A percentile compares a stretch with the other conserved stretches of the same genome.
Evolutionary conservation across 345 rosid species (phyloP).

Genomic region (Hibiscus syriacus): DNA sequence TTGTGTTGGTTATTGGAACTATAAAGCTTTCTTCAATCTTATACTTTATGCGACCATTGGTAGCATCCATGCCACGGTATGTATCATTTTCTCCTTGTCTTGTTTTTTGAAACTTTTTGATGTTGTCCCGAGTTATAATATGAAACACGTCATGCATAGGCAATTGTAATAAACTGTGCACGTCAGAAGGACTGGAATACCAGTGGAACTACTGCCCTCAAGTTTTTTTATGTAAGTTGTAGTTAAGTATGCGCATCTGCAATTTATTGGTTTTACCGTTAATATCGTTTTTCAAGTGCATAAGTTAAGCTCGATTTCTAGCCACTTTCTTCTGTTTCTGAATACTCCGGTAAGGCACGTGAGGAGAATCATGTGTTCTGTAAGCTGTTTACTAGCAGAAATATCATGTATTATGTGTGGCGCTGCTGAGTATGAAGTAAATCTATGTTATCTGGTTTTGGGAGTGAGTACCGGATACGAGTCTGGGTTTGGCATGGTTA

Average conservation of each 20-base stretch:
- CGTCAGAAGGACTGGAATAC: constrained; percentile 36
- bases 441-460: neutral
- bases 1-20: constrained; percentile 89
- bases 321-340: neutral
- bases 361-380: too few species aligned
- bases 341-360: too few species aligned
- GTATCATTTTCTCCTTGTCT: constrained; percentile 9
- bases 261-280: neutral
- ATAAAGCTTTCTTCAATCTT: constrained; percentile 72
- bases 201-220: constrained; percentile 33
- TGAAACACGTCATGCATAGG: constrained; percentile 26
- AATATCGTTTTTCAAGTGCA: neutral
- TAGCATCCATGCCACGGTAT: constrained; percentile 58
- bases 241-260: neutral
- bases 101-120: neutral
- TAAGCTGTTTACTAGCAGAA: too few species aligned
- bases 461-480: neutral
- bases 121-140: constrained; percentile 10
- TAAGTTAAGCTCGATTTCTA: neutral
- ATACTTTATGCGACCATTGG: constrained; percentile 55
- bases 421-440: neutral
- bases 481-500: too few species aligned
- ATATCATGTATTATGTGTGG: too few species aligned
- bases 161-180: constrained; percentile 31
- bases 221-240: constrained; percentile 45